Base-by-base conservation (phyloP, 75 land plant species). In the Pinus albicaulis region DNA sequence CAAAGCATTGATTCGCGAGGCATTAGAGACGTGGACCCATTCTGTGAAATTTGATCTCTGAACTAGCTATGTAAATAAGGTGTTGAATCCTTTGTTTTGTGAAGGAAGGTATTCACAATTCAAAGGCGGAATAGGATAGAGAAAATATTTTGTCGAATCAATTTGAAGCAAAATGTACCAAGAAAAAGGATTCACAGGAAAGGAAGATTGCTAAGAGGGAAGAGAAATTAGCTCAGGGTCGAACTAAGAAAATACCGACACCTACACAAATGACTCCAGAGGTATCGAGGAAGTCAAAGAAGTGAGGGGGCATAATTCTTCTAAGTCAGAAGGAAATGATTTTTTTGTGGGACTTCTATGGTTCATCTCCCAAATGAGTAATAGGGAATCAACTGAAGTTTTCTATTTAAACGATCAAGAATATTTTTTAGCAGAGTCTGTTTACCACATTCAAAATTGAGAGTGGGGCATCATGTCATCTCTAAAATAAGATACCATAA, bases 41-140 rank as follows among this genome's bases (percentile, higher is more conserved):
- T n/a, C n/a, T n/a, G n/a, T n/a, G n/a, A n/a, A n/a, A n/a, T n/a
- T n/a, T n/a, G n/a, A n/a, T n/a, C n/a, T n/a, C n/a, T n/a, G n/a
- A n/a, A n/a, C n/a, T n/a, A n/a, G n/a, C n/a, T n/a, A n/a, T n/a
- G n/a, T n/a, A n/a, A n/a, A n/a, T n/a, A n/a, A n/a, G n/a, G n/a
- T n/a, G n/a, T n/a, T n/a, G n/a, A n/a, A n/a, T n/a, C n/a, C n/a
- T n/a, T n/a, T n/a, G n/a, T n/a, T n/a, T n/a, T n/a, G n/a, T n/a
- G n/a, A n/a, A n/a, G 90, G 90, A 89, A 81, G 87, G 89, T 72
- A 89, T 89, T 71, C 90, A 89, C 89, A 89, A 89, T 57, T 76
- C 86, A 12, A 89, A 89, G 79, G 90, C 90, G 23, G 90, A 89
- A 69, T 87, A 89, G 80, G 90, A 86, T 0, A 86, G 90, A 72